Percentiles rank a stretch among this genome's conserved stretches.
phyloP scores from a whole-genome alignment of 176 grass and related monocot species.

The Secale cereale region DNA sequence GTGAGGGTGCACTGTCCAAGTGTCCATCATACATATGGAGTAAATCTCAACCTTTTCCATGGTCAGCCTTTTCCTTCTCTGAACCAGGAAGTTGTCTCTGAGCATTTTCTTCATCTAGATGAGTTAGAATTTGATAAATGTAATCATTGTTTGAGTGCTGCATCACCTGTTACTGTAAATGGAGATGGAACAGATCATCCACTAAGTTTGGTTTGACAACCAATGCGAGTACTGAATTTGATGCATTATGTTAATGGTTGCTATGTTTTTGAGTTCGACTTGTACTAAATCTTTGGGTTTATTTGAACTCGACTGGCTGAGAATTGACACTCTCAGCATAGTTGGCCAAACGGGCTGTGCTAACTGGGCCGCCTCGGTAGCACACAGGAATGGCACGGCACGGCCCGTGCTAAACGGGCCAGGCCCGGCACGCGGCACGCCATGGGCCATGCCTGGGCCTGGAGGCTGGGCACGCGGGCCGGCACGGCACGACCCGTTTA shows the following conservation, averaged over 20 bases:
- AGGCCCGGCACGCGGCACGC: no score
- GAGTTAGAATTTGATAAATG: not conserved
- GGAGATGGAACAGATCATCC: not conserved
- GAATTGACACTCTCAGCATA: not conserved
- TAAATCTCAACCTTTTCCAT: not conserved
- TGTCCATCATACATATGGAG: slow-evolving; percentile 8
- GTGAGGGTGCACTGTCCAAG: not conserved
- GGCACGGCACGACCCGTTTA: no score
- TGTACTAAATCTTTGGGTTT: not conserved
- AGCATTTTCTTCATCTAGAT: slow-evolving; percentile 4
- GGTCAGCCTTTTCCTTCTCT: not conserved
- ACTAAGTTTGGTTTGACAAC: not conserved
- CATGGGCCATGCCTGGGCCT: no score
- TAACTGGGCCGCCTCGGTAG: no score
- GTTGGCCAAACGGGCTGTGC: no score
- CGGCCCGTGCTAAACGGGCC: no score
- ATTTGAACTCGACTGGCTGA: not conserved
- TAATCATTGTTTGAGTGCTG: not conserved
- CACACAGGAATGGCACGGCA: no score
- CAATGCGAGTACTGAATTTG: not conserved
- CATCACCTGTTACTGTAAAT: not conserved
- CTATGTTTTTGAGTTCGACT: not conserved
- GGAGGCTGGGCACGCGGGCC: no score
- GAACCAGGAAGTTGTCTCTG: not conserved
- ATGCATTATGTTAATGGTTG: not conserved